Evolutionary conservation across 2,329 filamentous ascomycete genomes (phyloP), one percentile per base, ranked within the genome.

Genomic region (Ampelomyces quisqualis): DNA sequence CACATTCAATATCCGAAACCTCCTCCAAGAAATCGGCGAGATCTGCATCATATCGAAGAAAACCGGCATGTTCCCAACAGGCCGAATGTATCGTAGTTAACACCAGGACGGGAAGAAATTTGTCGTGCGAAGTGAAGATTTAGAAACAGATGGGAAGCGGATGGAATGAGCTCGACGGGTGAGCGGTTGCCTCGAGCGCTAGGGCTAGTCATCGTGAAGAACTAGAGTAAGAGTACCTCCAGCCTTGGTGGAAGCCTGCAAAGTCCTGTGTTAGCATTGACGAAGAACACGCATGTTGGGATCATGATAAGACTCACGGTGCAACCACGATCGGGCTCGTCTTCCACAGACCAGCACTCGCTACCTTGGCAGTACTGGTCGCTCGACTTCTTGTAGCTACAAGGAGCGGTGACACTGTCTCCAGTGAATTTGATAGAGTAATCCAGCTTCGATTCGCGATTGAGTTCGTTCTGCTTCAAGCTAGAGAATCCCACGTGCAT

Each of bases 401-500:
- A 62, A 5, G 55, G 47, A 34, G 75, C 76, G 43, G 66, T 72
- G 29, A 81, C 65, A 51, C 73, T 68, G 44, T 88, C 84, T 40
- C 88, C 90, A 63, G 57, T 73, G 54, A 96, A 85, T 59, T 84
- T 79, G 62, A 96, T 81, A 64, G 85, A 86, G 74, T 86, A 95
- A 68, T 90, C 77, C 26, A 95, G 82, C 47, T 74, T 70, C 24
- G 81, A 82, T 13, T 70, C 66, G 21, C 50, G 88, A 40, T 87
- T 94, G 4, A 90, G 89, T 47, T 72, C 62, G 75, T 97, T 96
- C 65, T 84, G 82, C 78, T 91, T 89, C 68, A 96, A 81, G 34
- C 88, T 89, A 45, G 95, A 73, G 75, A 81, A 97, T 73, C 62
- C 85, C 82, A 49, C 39, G n/a, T 58, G 77, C 68, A 48, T 46